Base-by-base conservation (phyloP, 257 asterid species). In the Cruciata laevipes region DNA sequence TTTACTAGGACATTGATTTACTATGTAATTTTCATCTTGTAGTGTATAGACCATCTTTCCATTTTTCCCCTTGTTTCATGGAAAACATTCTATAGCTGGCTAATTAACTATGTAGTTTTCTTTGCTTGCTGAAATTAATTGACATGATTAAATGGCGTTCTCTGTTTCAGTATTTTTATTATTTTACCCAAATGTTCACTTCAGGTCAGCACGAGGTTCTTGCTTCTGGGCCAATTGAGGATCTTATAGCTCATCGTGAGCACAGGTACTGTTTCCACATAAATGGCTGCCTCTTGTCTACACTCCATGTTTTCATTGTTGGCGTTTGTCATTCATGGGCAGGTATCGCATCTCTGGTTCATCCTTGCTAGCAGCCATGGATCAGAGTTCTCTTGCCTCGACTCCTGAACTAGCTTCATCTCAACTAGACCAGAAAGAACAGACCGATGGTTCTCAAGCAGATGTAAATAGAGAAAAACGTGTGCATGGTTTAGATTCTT, bases 261-360 rank as follows among this genome's bases (percentile, higher is more conserved):
- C 98, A 93, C 78, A 86, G 98, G 98, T 92, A 82, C 72, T 73
- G 69, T 62, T 60, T 58, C 49, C 31, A 56, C 61, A 67, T 23
- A 65, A 38, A 14, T 37, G 40, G 52, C 67, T 38, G 49, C 67
- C 38, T 60, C 72, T 49, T 51, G 61, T 30, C 63, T 18, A 8
- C 27, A 40, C 42, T 58, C 42, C 49, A 52, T 5, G 57, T 3
- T 7, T 38, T 65, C 55, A 44, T 21, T 24, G 44, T 68, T 61
- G 58, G 74, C 65, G 57, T 68, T 74, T 72, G 57, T 65, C 66
- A 70, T 81, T 76, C 16, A 65, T 72, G 71, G 72, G 65, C 78
- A 93, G 98, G 91, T 93, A 93, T 81, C 98, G 98, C 71, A 93
- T 93, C 67, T 93, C 98, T 74, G 98, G 98, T 73, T 85, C 98